Percentiles rank a stretch among this genome's conserved stretches.
Conservation (phyloP, 2,329 filamentous ascomycete genomes). For the Corinectria fuckeliana region DNA sequence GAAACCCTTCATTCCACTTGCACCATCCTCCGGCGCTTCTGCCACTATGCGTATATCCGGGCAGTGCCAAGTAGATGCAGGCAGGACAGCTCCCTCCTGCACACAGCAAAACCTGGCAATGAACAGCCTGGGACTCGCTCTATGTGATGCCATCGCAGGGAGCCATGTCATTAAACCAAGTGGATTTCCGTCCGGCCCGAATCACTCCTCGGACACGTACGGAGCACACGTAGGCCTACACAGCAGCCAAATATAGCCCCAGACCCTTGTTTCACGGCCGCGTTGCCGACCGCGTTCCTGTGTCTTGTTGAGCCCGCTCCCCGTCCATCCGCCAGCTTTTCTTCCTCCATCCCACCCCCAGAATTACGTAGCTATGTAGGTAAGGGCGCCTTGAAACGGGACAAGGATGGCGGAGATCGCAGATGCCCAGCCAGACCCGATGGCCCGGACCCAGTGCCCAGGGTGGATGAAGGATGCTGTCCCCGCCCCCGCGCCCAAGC, state of each 20-base stretch:
- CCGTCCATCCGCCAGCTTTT: too few species aligned
- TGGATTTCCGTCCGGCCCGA: slow-evolving; percentile 22
- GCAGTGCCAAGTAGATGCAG: not conserved
- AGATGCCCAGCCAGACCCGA: slow-evolving; percentile 31
- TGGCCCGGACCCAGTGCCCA: slow-evolving; percentile 24
- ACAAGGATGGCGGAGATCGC: slow-evolving; percentile 26
- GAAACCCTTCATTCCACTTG: slow-evolving; percentile 10
- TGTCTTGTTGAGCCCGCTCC: too few species aligned
- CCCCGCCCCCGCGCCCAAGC: slow-evolving; percentile 30
- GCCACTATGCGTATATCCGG: not conserved
- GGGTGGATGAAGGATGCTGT: slow-evolving; percentile 35
- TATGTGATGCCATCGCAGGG: not conserved
- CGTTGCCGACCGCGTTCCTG: too few species aligned
- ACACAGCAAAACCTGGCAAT: not conserved
- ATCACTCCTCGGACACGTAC: slow-evolving; percentile 6
- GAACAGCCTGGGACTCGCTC: not conserved
- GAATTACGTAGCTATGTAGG: too few species aligned
- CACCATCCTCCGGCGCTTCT: not conserved
- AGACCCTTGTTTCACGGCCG: not conserved
- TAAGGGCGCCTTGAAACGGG: slow-evolving; percentile 15
- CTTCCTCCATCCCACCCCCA: slow-evolving; percentile 8
- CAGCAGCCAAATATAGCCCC: too few species aligned
- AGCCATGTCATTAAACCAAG: slow-evolving; percentile 34
- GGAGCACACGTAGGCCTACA: too few species aligned
- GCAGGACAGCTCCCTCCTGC: not conserved